Evolutionary conservation across 768 basidiomycete genomes (phyloP).

Genomic region (Boletus rufocinnamomeus): DNA sequence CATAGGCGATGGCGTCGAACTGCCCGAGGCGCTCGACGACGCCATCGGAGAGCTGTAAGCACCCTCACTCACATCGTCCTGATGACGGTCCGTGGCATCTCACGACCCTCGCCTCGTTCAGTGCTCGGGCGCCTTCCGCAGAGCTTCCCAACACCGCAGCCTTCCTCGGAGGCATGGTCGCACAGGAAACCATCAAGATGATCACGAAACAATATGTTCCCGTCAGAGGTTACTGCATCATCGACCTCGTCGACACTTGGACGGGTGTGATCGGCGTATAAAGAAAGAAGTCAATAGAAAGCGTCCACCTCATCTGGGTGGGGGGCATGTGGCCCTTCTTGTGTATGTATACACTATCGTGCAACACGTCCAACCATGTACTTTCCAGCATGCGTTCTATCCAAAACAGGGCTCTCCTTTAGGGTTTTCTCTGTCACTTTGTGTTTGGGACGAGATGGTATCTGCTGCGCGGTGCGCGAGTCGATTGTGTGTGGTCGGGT

Average conservation of each 20-base stretch:
- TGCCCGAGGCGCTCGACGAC: slow-evolving; percentile 58
- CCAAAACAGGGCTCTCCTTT: background rate
- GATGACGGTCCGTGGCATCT: background rate
- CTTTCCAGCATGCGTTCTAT: background rate
- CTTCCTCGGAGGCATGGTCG: slow-evolving; percentile 89
- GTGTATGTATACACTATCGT: background rate
- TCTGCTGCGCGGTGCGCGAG: slow-evolving; percentile 12
- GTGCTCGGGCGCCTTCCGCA: slow-evolving; percentile 76
- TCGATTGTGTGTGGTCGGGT: background rate
- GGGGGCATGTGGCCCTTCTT: background rate
- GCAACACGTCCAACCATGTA: background rate
- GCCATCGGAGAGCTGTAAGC: slow-evolving; percentile 80
- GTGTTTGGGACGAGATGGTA: slow-evolving; percentile 3
- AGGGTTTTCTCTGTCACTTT: background rate
- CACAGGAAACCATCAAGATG: slow-evolving; percentile 97
- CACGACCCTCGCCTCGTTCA: slow-evolving; percentile 28
- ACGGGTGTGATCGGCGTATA: slow-evolving; percentile 53
- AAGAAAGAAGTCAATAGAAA: background rate
- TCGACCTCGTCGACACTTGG: slow-evolving; percentile 84
- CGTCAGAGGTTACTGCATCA: slow-evolving; percentile 77
- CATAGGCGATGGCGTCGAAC: slow-evolving; percentile 48
- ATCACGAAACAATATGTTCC: slow-evolving; percentile 96
- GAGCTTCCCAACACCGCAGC: slow-evolving; percentile 94
- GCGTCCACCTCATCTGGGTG: background rate
- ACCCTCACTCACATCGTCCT: slow-evolving; percentile 16